Conservation (phyloP, 192 early-diverging fungal species). For the Podila clonocystis region DNA sequence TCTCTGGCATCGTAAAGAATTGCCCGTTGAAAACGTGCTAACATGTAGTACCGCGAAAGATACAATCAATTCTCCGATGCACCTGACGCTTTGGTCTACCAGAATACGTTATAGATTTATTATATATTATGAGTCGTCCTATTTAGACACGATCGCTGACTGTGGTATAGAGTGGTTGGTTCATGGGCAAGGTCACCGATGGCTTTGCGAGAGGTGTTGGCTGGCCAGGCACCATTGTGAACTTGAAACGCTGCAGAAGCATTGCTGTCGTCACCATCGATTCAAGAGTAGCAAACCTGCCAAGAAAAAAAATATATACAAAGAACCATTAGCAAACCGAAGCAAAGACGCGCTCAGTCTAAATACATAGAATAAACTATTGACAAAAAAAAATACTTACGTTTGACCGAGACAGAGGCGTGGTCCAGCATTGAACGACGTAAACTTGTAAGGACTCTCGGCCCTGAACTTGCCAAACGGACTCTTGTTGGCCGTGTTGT, state of each 20-base stretch:
- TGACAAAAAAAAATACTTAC: neutral
- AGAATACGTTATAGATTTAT: too few relatives aligned
- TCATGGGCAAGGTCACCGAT: constrained; percentile 53
- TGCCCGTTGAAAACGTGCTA: too few relatives aligned
- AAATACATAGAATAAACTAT: too few relatives aligned
- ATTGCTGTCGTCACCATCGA: constrained; percentile 29
- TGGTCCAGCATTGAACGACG: constrained; percentile 70
- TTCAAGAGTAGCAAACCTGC: constrained; percentile 50
- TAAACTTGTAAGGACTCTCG: constrained; percentile 56
- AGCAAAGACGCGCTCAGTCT: too few relatives aligned
- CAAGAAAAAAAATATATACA: too few relatives aligned
- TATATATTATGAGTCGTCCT: too few relatives aligned
- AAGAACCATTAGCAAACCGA: too few relatives aligned
- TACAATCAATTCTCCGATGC: too few relatives aligned
- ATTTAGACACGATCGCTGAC: constrained; percentile 8
- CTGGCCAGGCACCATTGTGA: constrained; percentile 34
- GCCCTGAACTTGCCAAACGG: constrained; percentile 39
- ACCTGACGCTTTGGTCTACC: neutral
- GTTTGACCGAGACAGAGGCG: constrained; percentile 53
- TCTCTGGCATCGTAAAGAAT: too few relatives aligned
- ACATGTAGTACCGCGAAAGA: too few relatives aligned
- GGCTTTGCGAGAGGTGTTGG: constrained; percentile 5
- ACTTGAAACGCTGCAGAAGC: constrained; percentile 36
- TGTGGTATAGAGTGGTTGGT: constrained; percentile 28
- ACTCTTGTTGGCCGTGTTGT: constrained; percentile 12